phyloP scores from a whole-genome alignment of 345 rosid genomes.

The Brassica rapa region DNA sequence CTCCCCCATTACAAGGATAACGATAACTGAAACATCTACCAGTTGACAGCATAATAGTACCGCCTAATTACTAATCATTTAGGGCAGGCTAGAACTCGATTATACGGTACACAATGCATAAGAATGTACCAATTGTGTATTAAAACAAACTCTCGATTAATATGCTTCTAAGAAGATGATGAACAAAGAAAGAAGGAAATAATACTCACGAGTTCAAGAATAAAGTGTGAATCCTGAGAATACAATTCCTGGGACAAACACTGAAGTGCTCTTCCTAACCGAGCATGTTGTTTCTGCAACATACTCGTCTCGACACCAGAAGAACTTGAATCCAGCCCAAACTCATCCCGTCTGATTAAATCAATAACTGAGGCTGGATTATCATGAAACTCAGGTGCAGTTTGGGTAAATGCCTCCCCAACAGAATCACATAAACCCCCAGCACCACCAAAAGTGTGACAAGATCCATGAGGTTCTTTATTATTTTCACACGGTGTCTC shows the following conservation, averaged over 20 bases:
- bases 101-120: conserved; percentile 1
- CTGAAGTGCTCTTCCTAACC: conserved; percentile 95
- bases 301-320: conserved; percentile 65
- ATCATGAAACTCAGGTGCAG: conserved; percentile 37
- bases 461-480: conserved; percentile 37
- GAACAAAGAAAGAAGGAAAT: conserved; percentile 12
- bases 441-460: conserved; percentile 25
- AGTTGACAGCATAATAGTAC: conserved; percentile 15
- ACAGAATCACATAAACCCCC: conserved; percentile 41
- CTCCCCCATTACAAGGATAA: not conserved
- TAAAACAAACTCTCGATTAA: conserved; percentile 8
- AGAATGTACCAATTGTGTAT: conserved; percentile 6
- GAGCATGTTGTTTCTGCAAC: conserved; percentile 96
- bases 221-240: conserved; percentile 98
- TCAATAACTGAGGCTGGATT: conserved; percentile 62
- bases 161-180: conserved; percentile 22
- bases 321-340: conserved; percentile 74
- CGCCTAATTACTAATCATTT: conserved; percentile 15
- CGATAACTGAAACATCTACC: not conserved
- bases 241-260: conserved; percentile 97
- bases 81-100: not conserved
- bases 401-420: conserved; percentile 30
- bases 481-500: conserved; percentile 27
- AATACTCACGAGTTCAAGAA: conserved; percentile 88
- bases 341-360: conserved; percentile 82